Evolutionary conservation across 2,329 filamentous ascomycete species (phyloP).

Genomic region (Cryoendolithus antarcticus): DNA sequence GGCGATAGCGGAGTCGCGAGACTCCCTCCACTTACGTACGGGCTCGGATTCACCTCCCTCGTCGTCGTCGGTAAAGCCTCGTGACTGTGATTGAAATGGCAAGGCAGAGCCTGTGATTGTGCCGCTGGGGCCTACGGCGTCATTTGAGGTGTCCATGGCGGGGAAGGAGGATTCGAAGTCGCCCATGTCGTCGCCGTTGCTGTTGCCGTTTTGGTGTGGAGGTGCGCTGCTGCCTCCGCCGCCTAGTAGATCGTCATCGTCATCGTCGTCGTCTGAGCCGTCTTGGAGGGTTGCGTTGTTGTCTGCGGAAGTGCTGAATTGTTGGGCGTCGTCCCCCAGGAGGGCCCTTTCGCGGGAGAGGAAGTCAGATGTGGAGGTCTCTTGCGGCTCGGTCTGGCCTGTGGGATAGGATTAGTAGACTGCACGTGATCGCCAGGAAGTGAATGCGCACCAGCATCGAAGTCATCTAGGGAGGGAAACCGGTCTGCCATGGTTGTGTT

Average conservation of each 20-base stretch:
- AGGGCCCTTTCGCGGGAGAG: slow-evolving; percentile 80
- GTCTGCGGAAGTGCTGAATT: slow-evolving; percentile 72
- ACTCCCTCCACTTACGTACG: slow-evolving; percentile 81
- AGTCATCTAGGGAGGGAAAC: slow-evolving; percentile 41
- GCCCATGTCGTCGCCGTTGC: slow-evolving; percentile 28
- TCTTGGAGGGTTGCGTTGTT: slow-evolving; percentile 44
- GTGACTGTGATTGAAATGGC: slow-evolving; percentile 39
- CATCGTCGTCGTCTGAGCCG: slow-evolving; percentile 44
- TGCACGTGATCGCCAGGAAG: slow-evolving; percentile 8
- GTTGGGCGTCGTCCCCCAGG: slow-evolving; percentile 83
- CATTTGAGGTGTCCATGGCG: slow-evolving; percentile 60
- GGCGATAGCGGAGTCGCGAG: slow-evolving; percentile 67
- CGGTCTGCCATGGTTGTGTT: slow-evolving; percentile 34
- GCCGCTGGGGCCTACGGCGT: slow-evolving; percentile 62
- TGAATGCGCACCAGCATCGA: slow-evolving; percentile 36
- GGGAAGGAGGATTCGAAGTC: slow-evolving; percentile 86
- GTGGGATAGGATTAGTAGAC: slow-evolving; percentile 13
- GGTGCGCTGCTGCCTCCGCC: slow-evolving; percentile 35
- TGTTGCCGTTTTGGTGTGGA: slow-evolving; percentile 20
- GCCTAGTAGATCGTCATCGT: slow-evolving; percentile 50
- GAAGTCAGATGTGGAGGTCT: slow-evolving; percentile 60
- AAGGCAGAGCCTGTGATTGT: slow-evolving; percentile 62
- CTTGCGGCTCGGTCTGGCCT: slow-evolving; percentile 57
- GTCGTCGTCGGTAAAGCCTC: slow-evolving; percentile 43
- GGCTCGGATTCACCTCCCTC: slow-evolving; percentile 75